These are phyloP conservation scores for Lotus japonicus DNA, from an alignment of 306 rosid genomes.

Conservation along the genomic window DNA sequence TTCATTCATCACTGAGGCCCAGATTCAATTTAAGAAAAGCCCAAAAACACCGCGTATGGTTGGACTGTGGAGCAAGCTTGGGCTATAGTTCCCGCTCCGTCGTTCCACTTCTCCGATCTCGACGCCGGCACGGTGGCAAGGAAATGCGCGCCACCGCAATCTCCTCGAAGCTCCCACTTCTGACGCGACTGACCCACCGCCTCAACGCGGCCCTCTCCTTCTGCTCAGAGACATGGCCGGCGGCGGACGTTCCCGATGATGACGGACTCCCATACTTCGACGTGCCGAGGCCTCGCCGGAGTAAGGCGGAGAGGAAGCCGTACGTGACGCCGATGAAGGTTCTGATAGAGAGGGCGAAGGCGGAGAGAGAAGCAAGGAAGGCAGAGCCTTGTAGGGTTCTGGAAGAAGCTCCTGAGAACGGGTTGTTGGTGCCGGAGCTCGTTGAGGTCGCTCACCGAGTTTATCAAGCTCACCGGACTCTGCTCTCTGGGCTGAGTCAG, in stretches of 20 bases:
- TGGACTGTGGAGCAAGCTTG: not conserved
- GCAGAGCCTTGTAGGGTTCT: slow-evolving; percentile 56
- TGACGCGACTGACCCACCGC: slow-evolving; percentile 17
- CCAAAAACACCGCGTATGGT: too few relatives aligned
- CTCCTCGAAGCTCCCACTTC: slow-evolving; percentile 8
- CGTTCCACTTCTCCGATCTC: not conserved
- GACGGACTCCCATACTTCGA: slow-evolving; percentile 39
- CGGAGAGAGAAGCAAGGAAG: slow-evolving; percentile 56
- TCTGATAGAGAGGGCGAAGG: slow-evolving; percentile 61
- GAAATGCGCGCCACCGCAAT: slow-evolving; percentile 27
- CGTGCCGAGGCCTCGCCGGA: slow-evolving; percentile 44
- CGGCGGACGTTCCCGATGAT: not conserved
- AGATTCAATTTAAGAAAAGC: too few relatives aligned
- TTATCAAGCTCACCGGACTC: slow-evolving; percentile 41
- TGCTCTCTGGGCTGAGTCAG: slow-evolving; percentile 43
- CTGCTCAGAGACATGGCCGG: slow-evolving; percentile 15
- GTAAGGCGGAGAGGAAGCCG: slow-evolving; percentile 60
- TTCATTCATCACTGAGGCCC: too few relatives aligned
- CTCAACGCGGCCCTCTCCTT: slow-evolving; percentile 23
- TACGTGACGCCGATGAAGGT: slow-evolving; percentile 72
- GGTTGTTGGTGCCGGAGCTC: slow-evolving; percentile 69
- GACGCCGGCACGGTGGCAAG: not conserved
- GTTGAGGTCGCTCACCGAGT: slow-evolving; percentile 59
- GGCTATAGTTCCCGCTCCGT: too few relatives aligned
- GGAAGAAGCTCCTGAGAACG: slow-evolving; percentile 63